Evolutionary conservation across 176 grass and related monocot species (phyloP), one percentile per base, ranked within the genome.

Genomic region (Dactylis glomerata): DNA sequence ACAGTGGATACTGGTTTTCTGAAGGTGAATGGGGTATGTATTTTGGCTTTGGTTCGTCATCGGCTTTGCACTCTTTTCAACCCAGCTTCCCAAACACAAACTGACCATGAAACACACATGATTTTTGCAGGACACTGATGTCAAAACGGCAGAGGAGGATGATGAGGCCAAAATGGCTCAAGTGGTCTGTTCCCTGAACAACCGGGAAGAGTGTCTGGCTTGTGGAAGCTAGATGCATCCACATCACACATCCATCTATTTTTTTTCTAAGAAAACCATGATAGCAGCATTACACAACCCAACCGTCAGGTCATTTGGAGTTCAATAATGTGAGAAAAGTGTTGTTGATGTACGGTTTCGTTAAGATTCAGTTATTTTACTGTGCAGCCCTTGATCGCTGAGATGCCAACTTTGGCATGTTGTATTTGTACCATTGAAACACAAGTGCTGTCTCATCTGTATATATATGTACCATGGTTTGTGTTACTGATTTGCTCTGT

Each of bases 121-220:
- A 8, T 42, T 30, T 66, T 33, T 70, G n/a, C 88, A 93, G 94
- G 91, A 89, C 24, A 71, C 57, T 30, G 71, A 82, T 71, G 84
- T 26, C 65, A 89, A 86, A 30, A 32, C 63, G 17, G 57, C 57
- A 71, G 84, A 84, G 32, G 74, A 96, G 75, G 91, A 90, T 11
- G 89, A 97, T 1, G 96, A 99, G 79, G 93, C 90, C 6, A 96
- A 99, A 85, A 94, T 99, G 97, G 93, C 93, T 17, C 97, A 99
- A 20, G 88, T 99, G n/a, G 92, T 89, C 31, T 99, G 97, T 80
- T 99, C 93, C 56, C 86, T 99, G 78, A 95, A 94, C 77, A 99
- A 99, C 76, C 76, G 86, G 50, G 97, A 99, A 55, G 97, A 94
- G 23, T 99, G 97, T 83, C 27, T 96, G 46, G 89, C 97, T 5